A percentile compares a stretch with the other conserved stretches of the same genome.
phyloP scores from a whole-genome alignment of 2,329 filamentous ascomycete species.

The Fusarium sarcochroum region DNA sequence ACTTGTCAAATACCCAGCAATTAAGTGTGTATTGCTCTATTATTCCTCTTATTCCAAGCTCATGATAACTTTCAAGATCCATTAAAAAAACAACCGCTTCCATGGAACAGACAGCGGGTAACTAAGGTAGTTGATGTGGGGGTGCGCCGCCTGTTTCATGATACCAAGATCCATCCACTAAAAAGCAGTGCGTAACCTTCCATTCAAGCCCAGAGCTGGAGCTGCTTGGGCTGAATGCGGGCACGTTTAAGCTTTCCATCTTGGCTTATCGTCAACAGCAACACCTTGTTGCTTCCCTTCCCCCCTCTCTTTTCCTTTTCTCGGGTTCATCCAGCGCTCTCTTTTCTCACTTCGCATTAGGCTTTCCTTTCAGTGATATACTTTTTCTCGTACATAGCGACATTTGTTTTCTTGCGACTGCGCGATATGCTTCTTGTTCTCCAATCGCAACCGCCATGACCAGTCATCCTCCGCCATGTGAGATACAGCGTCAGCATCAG shows the following conservation, averaged over 20 bases:
- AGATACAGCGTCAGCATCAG: slow-evolving; percentile 1
- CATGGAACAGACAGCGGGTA: neutral
- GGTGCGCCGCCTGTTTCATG: slow-evolving; percentile 39
- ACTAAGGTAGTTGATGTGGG: slow-evolving; percentile 11
- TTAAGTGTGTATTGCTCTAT: no score
- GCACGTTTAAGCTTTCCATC: slow-evolving; percentile 37
- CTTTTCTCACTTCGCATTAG: neutral
- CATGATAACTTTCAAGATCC: no score
- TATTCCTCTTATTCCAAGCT: no score
- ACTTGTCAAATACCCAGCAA: no score
- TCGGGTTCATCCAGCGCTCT: slow-evolving; percentile 7
- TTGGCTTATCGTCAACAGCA: slow-evolving; percentile 28
- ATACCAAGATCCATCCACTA: neutral
- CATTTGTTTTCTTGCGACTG: slow-evolving; percentile 16
- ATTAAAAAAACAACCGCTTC: no score
- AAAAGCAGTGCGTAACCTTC: neutral
- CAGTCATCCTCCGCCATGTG: slow-evolving; percentile 43
- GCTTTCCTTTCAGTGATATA: neutral
- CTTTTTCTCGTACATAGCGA: slow-evolving; percentile 3
- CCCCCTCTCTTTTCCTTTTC: slow-evolving; percentile 16
- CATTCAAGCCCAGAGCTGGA: slow-evolving; percentile 6
- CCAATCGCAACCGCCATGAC: slow-evolving; percentile 46
- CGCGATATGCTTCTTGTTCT: slow-evolving; percentile 42
- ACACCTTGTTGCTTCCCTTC: slow-evolving; percentile 15
- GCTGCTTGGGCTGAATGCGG: slow-evolving; percentile 12